Percentiles rank a stretch among this genome's conserved stretches.
These are phyloP conservation scores for Chlorophyllum brunneum DNA, from an alignment of 768 basidiomycete genomes.

Conservation along the genomic window DNA sequence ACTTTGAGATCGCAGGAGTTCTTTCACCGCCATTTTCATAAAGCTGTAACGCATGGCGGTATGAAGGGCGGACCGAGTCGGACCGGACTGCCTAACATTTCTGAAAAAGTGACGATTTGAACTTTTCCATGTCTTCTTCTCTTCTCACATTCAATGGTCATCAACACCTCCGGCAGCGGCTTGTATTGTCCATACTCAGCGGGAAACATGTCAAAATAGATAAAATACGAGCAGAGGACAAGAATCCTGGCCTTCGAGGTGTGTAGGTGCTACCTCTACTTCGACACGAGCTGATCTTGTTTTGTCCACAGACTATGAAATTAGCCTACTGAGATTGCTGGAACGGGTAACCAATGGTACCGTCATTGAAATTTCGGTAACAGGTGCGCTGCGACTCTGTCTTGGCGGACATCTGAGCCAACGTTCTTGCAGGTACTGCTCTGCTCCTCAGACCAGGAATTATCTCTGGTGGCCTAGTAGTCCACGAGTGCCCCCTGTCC, in stretches of 20 bases:
- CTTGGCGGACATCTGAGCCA: neutral
- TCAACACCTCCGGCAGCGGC: conserved; percentile 74
- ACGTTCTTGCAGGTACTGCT: conserved; percentile 64
- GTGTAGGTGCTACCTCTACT: conserved; percentile 13
- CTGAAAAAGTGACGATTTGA: neutral
- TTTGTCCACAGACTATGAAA: conserved; percentile 77
- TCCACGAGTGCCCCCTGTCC: conserved; percentile 86
- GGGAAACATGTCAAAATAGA: conserved; percentile 83
- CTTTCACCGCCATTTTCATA: too few relatives aligned
- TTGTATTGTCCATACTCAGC: conserved; percentile 87
- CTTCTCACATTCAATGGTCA: conserved; percentile 73
- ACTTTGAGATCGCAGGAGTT: too few relatives aligned
- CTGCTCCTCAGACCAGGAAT: conserved; percentile 91
- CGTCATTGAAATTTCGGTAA: conserved; percentile 92
- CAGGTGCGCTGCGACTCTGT: conserved; percentile 50
- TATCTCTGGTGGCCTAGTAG: conserved; percentile 75
- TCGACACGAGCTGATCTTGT: neutral
- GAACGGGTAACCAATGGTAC: conserved; percentile 95
- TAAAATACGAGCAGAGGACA: conserved; percentile 86
- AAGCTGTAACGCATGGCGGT: too few relatives aligned
- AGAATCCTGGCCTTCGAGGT: conserved; percentile 95
- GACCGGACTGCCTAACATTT: neutral
- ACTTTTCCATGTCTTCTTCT: conserved; percentile 36
- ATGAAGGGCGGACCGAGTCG: too few relatives aligned
- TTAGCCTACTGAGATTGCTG: conserved; percentile 80